These are phyloP conservation scores for Zychaea mexicana DNA, from an alignment of 371 early-diverging fungal species.

Conservation along the genomic window DNA sequence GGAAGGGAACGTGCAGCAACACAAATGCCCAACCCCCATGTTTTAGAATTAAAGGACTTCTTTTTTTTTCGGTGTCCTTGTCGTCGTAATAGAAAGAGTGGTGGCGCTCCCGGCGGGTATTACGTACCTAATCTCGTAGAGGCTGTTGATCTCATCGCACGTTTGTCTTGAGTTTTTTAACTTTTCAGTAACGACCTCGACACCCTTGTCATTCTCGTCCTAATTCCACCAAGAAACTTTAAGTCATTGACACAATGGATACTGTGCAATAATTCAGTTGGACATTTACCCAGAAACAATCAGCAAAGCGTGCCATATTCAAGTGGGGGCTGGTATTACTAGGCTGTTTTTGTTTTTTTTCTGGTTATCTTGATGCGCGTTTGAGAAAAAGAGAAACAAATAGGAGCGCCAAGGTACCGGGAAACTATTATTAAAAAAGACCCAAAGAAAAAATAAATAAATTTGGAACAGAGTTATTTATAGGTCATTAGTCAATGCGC, in stretches of 20 bases:
- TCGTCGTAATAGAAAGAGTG: neutral
- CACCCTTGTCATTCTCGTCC: slow-evolving; percentile 1
- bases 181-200: neutral
- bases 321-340: no score
- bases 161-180: neutral
- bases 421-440: no score
- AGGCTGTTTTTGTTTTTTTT: no score
- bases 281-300: neutral
- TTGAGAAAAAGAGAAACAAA: no score
- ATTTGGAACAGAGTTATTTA: no score
- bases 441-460: no score
- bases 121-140: neutral
- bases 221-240: neutral
- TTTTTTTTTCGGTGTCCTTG: no score
- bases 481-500: no score
- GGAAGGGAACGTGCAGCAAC: neutral
- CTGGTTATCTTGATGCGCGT: no score
- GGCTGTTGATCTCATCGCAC: neutral
- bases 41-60: no score
- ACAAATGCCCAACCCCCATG: neutral
- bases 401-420: no score
- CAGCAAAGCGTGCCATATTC: neutral
- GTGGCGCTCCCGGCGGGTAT: neutral
- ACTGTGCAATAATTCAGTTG: neutral
- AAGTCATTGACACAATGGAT: neutral